Evolutionary conservation across 2,329 filamentous ascomycete genomes (phyloP).

Genomic region (Aurifilum marmelostoma): DNA sequence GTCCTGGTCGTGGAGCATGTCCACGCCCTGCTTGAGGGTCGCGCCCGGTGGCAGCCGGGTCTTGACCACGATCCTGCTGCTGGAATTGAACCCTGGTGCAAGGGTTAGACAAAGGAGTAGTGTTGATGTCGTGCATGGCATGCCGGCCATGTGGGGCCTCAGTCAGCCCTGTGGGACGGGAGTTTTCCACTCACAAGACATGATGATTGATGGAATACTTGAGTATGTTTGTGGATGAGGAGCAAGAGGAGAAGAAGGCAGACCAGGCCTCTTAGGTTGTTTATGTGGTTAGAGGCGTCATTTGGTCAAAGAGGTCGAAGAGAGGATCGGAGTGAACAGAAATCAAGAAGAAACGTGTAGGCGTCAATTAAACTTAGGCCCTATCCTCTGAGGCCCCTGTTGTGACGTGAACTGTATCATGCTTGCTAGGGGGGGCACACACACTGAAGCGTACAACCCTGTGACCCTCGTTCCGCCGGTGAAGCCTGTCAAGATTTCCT

Average conservation of each 20-base stretch:
- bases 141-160: conserved; percentile 6
- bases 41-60: conserved; percentile 47
- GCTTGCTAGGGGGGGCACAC: not conserved
- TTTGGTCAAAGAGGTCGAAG: not conserved
- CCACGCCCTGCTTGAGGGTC: conserved; percentile 43
- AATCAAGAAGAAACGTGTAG: not conserved
- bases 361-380: not conserved
- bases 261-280: too few species aligned
- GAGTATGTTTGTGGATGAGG: not conserved
- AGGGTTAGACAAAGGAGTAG: not conserved
- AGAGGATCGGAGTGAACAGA: not conserved
- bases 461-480: not conserved
- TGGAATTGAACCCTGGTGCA: conserved; percentile 47
- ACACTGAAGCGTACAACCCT: not conserved
- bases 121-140: conserved; percentile 10
- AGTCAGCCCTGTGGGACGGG: not conserved
- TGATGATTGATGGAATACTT: not conserved
- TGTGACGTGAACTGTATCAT: conserved; percentile 16
- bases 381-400: not conserved
- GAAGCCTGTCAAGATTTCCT: too few species aligned
- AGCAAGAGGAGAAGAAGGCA: not conserved
- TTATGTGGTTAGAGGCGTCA: not conserved
- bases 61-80: conserved; percentile 46
- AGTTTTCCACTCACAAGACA: conserved; percentile 16
- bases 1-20: conserved; percentile 54